Conservation (phyloP, 108 stramenopile genomes). For the Nitzschia putrida region DNA sequence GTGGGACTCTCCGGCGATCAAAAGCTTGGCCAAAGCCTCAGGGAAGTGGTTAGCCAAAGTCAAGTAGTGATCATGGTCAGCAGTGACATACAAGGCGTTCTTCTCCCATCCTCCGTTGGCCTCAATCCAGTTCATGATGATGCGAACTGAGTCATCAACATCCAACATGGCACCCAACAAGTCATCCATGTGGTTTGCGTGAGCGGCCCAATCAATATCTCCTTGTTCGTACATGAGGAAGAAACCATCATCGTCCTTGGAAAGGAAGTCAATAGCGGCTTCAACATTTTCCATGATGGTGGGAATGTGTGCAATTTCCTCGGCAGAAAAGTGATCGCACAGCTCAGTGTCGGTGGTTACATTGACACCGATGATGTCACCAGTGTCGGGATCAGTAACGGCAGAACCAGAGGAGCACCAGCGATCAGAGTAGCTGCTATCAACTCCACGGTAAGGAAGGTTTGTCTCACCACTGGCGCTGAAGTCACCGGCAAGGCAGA, state of each 20-base stretch:
- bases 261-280: constrained; percentile 55
- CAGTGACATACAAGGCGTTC: constrained; percentile 65
- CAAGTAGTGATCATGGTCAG: constrained; percentile 67
- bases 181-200: constrained; percentile 65
- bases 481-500: constrained; percentile 53
- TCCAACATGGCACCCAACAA: constrained; percentile 65
- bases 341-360: constrained; percentile 32
- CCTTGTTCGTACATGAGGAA: constrained; percentile 70
- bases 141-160: constrained; percentile 46
- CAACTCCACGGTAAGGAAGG: constrained; percentile 52
- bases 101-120: constrained; percentile 63
- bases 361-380: constrained; percentile 22
- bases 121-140: constrained; percentile 48
- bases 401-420: constrained; percentile 39
- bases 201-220: constrained; percentile 71
- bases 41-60: constrained; percentile 55
- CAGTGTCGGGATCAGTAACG: constrained; percentile 31
- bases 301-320: constrained; percentile 52
- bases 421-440: constrained; percentile 42
- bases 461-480: constrained; percentile 25
- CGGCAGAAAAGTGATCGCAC: constrained; percentile 53
- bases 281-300: constrained; percentile 44
- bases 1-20: constrained; percentile 50
- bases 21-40: constrained; percentile 46
- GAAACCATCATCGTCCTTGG: constrained; percentile 67